These are phyloP conservation scores for Opeltia flavorubescens DNA, from an alignment of 495 filamentous ascomycete species.

Conservation along the genomic window DNA sequence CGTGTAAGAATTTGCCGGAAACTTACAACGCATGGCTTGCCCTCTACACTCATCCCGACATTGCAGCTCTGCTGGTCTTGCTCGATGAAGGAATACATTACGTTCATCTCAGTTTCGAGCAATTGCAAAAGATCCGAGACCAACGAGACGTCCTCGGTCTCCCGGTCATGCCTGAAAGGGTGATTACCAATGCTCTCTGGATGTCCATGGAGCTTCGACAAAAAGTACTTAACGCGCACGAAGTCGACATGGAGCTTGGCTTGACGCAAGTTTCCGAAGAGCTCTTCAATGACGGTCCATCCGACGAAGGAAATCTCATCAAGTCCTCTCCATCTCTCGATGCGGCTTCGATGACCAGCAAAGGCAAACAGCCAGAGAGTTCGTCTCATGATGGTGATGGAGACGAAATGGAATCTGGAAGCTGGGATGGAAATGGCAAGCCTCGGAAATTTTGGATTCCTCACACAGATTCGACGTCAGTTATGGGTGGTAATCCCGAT, in stretches of 20 bases:
- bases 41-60: slow-evolving; percentile 34
- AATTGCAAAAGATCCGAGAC: slow-evolving; percentile 37
- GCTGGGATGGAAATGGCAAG: slow-evolving; percentile 36
- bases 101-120: slow-evolving; percentile 45
- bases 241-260: slow-evolving; percentile 33
- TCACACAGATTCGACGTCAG: slow-evolving; percentile 40
- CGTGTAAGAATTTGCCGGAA: slow-evolving; percentile 22
- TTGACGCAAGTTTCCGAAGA: slow-evolving; percentile 22
- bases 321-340: slow-evolving; percentile 4
- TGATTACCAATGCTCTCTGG: slow-evolving; percentile 42
- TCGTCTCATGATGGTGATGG: slow-evolving; percentile 13
- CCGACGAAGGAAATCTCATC: slow-evolving; percentile 5
- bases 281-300: slow-evolving; percentile 1
- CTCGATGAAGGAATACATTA: slow-evolving; percentile 48
- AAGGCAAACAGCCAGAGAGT: slow-evolving; percentile 27
- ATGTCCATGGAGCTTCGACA: slow-evolving; percentile 40
- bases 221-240: slow-evolving; percentile 37
- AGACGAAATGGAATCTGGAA: slow-evolving; percentile 27
- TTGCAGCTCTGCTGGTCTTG: slow-evolving; percentile 41
- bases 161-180: slow-evolving; percentile 36
- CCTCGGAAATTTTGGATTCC: slow-evolving; percentile 45
- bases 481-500: slow-evolving; percentile 38
- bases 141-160: slow-evolving; percentile 39
- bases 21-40: slow-evolving; percentile 28
- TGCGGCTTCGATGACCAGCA: slow-evolving; percentile 17